Evolutionary conservation across 2,329 filamentous ascomycete genomes (phyloP).

Genomic region (Seiridium unicorne): DNA sequence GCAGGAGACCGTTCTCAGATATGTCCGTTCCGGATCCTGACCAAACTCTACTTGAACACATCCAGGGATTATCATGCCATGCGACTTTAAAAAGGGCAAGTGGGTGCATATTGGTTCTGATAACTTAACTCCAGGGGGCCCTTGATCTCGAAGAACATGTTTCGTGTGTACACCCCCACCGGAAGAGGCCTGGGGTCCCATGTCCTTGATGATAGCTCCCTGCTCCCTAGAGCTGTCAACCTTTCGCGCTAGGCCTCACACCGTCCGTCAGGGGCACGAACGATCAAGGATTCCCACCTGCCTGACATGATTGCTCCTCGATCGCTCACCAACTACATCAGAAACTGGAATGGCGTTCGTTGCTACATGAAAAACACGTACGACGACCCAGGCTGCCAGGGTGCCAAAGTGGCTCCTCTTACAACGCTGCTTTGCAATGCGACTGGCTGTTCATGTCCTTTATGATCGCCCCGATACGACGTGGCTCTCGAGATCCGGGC

Average conservation of each 20-base stretch:
- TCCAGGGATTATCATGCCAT: background rate
- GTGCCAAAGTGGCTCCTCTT: background rate
- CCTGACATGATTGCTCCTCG: background rate
- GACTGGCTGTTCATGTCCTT: slow-evolving; percentile 2
- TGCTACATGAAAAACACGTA: background rate
- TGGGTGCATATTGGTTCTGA: background rate
- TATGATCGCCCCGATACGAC: slow-evolving; percentile 6
- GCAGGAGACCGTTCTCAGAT: background rate
- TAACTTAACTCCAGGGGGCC: background rate
- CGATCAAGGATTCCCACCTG: background rate
- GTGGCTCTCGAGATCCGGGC: background rate
- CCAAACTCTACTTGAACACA: background rate
- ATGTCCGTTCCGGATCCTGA: background rate
- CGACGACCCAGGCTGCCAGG: background rate
- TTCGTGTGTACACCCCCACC: background rate
- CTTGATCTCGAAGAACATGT: background rate
- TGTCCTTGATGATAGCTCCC: background rate
- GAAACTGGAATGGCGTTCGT: background rate
- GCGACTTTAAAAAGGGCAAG: background rate
- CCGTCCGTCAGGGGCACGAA: background rate
- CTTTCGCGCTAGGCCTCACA: background rate
- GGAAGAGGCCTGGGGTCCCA: background rate
- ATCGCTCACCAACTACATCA: background rate
- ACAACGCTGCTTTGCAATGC: background rate
- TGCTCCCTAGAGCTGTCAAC: background rate